phyloP scores from a whole-genome alignment of 2,329 filamentous ascomycete species.

The Bertia moriformis region DNA sequence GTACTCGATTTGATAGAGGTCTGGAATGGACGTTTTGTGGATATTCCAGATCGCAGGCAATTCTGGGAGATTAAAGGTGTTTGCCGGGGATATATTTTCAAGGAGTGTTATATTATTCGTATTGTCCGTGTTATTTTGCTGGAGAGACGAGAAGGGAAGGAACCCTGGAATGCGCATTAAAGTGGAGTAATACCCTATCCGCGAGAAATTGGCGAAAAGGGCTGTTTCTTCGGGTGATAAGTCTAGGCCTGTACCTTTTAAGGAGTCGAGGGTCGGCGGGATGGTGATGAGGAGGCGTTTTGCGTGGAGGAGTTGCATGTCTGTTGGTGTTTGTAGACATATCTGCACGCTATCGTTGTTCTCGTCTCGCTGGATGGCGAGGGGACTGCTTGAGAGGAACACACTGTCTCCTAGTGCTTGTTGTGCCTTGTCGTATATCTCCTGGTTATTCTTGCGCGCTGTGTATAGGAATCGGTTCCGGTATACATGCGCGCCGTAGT shows the following conservation, averaged over 20 bases:
- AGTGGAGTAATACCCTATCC: not conserved
- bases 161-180: not conserved
- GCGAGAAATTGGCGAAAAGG: not conserved
- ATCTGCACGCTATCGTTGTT: not conserved
- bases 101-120: no score
- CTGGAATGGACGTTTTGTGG: not conserved
- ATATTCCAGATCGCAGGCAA: not conserved
- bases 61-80: not conserved
- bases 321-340: not conserved
- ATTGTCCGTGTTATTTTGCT: not conserved
- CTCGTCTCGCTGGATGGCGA: not conserved
- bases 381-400: not conserved
- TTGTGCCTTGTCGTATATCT: not conserved
- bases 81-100: not conserved
- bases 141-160: not conserved
- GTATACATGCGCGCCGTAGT: not conserved
- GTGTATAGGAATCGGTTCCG: not conserved
- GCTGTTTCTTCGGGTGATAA: not conserved
- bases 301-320: not conserved
- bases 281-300: not conserved
- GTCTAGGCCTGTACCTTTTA: not conserved
- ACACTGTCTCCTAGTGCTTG: not conserved
- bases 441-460: not conserved
- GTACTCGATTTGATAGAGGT: not conserved
- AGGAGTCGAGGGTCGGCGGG: not conserved